Conservation (phyloP, 306 rosid genomes). For the Cicer chorassanicum region DNA sequence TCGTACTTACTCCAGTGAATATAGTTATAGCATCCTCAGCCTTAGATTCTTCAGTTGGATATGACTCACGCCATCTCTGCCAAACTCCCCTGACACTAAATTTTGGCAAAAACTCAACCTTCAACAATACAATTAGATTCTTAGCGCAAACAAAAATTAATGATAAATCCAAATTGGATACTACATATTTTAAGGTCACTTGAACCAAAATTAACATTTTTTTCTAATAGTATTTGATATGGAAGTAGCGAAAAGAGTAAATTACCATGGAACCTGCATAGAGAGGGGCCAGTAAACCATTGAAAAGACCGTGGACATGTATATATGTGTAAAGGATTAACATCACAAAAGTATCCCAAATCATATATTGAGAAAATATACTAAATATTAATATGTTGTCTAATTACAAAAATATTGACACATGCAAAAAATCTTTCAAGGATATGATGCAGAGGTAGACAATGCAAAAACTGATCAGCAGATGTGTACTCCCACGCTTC, state of each 20-base stretch:
- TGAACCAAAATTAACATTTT: slow-evolving; percentile 10
- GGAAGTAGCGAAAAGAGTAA: slow-evolving; percentile 33
- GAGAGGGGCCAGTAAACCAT: slow-evolving; percentile 88
- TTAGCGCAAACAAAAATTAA: slow-evolving; percentile 31
- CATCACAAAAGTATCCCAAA: slow-evolving; percentile 34
- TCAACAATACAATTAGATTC: slow-evolving; percentile 49
- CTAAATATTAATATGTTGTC: slow-evolving; percentile 34
- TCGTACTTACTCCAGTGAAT: slow-evolving; percentile 86
- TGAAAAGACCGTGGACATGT: slow-evolving; percentile 98
- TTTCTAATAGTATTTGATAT: slow-evolving; percentile 16
- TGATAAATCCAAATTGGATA: slow-evolving; percentile 24
- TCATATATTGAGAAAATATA: slow-evolving; percentile 37
- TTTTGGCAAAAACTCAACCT: slow-evolving; percentile 97
- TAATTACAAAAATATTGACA: slow-evolving; percentile 30
- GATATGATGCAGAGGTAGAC: slow-evolving; percentile 97
- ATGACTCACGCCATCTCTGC: slow-evolving; percentile 94
- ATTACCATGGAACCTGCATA: slow-evolving; percentile 86
- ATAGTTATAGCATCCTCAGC: slow-evolving; percentile 68
- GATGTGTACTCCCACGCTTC: slow-evolving; percentile 87
- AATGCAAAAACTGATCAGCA: slow-evolving; percentile 80
- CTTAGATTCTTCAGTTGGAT: slow-evolving; percentile 66
- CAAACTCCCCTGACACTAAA: slow-evolving; percentile 92
- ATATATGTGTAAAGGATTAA: slow-evolving; percentile 63
- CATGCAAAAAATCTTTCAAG: slow-evolving; percentile 46
- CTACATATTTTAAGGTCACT: slow-evolving; percentile 35